Percentiles rank a stretch among this genome's conserved stretches.
Evolutionary conservation across 768 basidiomycete species (phyloP).

Genomic region (Lyophyllum shimeji): DNA sequence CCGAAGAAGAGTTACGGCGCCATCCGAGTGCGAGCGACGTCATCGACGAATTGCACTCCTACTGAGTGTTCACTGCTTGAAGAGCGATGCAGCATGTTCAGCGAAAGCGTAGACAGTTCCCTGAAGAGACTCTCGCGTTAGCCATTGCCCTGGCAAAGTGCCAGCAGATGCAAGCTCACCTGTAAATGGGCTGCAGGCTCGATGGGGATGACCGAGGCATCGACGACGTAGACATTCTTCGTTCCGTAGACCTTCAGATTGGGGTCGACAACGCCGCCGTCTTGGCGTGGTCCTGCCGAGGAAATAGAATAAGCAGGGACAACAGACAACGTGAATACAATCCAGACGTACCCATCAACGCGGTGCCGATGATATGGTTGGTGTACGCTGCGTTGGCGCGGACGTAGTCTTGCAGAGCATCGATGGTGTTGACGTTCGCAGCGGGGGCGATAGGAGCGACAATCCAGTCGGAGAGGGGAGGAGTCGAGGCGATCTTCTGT

Average conservation of each 20-base stretch:
- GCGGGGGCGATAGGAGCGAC: not conserved
- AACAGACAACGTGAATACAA: not conserved
- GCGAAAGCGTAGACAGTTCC: not conserved
- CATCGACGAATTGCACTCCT: too few relatives aligned
- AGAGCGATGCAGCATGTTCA: not conserved
- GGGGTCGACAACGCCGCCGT: not conserved
- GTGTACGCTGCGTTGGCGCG: not conserved
- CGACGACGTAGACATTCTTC: not conserved
- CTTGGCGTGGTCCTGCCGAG: not conserved
- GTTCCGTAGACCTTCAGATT: not conserved
- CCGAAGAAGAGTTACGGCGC: too few relatives aligned
- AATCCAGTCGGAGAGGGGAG: not conserved
- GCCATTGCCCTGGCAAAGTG: too few relatives aligned
- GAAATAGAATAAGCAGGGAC: not conserved
- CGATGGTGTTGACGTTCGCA: not conserved
- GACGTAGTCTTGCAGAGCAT: not conserved
- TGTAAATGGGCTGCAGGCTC: not conserved
- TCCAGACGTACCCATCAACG: not conserved
- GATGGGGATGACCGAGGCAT: not conserved
- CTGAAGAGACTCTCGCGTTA: not conserved
- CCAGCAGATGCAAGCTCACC: not conserved
- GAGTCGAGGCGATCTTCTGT: not conserved
- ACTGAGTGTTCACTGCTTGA: not conserved
- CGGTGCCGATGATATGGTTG: not conserved
- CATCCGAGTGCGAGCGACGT: too few relatives aligned